Evolutionary conservation across 129 eudicot species (phyloP).

Genomic region (Centella asiatica): DNA sequence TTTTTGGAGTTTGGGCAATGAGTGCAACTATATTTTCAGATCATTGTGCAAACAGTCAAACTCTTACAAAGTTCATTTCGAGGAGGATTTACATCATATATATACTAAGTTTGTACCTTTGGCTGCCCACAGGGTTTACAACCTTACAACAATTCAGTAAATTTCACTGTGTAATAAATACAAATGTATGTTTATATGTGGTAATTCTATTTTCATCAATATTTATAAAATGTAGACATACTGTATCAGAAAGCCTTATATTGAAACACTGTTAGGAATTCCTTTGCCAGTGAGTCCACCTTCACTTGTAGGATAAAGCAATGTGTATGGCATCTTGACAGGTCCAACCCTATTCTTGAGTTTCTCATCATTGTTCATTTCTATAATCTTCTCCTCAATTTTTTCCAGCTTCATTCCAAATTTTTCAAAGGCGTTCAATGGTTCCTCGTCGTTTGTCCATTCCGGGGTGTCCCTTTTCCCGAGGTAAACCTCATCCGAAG

Average conservation of each 20-base stretch:
- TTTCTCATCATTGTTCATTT: conserved; percentile 36
- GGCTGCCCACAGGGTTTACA: too few species aligned
- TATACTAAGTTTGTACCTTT: too few species aligned
- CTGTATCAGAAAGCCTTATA: conserved; percentile 15
- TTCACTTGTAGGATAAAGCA: conserved; percentile 57
- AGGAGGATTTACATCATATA: too few species aligned
- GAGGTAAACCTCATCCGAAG: conserved; percentile 53
- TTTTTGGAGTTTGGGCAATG: too few species aligned
- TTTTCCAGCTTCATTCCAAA: conserved; percentile 39
- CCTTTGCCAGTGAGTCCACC: conserved; percentile 71
- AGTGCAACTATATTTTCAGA: too few species aligned
- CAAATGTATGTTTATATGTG: too few species aligned
- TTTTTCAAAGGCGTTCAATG: conserved; percentile 39
- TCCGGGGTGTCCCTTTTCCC: conserved; percentile 55
- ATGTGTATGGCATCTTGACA: conserved; percentile 47
- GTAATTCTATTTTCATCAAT: too few species aligned
- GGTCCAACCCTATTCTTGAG: conserved; percentile 47
- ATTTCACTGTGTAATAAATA: too few species aligned
- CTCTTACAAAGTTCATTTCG: too few species aligned
- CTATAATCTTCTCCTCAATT: conserved; percentile 29
- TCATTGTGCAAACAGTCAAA: too few species aligned
- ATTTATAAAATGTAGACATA: background rate
- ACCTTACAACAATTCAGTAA: too few species aligned
- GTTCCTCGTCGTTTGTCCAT: conserved; percentile 47
- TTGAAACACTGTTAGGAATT: conserved; percentile 65